Conservation (phyloP, 75 land plant species). For the Cryptomeria japonica region DNA sequence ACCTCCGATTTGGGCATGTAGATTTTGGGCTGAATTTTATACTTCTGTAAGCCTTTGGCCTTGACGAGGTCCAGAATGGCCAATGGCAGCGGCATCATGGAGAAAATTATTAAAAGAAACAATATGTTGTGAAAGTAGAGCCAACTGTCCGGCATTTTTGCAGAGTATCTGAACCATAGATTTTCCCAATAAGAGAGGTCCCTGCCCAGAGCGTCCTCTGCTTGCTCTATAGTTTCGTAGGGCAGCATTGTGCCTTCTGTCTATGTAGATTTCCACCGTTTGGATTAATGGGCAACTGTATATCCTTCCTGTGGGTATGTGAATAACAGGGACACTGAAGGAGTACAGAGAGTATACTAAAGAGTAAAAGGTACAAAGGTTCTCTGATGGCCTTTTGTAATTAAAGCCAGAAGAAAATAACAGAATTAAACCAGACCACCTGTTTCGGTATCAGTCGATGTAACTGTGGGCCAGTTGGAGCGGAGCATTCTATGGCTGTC, state of each 20-base stretch:
- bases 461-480: too few species aligned
- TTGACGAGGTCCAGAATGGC: conserved; percentile 39
- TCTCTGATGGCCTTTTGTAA: not conserved
- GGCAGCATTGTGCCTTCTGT: conserved; percentile 46
- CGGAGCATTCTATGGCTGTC: too few species aligned
- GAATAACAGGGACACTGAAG: not conserved
- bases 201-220: conserved; percentile 59
- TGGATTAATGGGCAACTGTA: not conserved
- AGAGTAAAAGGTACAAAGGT: too few species aligned
- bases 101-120: conserved; percentile 68
- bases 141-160: conserved; percentile 55
- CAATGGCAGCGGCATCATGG: conserved; percentile 61
- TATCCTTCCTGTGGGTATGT: not conserved
- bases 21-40: conserved; percentile 85
- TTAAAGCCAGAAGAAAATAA: not conserved
- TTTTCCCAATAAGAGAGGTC: conserved; percentile 55
- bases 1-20: conserved; percentile 27
- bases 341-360: not conserved
- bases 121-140: conserved; percentile 77
- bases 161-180: conserved; percentile 71
- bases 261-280: not conserved
- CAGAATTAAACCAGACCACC: too few species aligned
- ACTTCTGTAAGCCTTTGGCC: conserved; percentile 21
- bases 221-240: conserved; percentile 48
- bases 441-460: too few species aligned